These are phyloP conservation scores for Lenzites betulinus DNA, from an alignment of 768 basidiomycete species.

Conservation along the genomic window DNA sequence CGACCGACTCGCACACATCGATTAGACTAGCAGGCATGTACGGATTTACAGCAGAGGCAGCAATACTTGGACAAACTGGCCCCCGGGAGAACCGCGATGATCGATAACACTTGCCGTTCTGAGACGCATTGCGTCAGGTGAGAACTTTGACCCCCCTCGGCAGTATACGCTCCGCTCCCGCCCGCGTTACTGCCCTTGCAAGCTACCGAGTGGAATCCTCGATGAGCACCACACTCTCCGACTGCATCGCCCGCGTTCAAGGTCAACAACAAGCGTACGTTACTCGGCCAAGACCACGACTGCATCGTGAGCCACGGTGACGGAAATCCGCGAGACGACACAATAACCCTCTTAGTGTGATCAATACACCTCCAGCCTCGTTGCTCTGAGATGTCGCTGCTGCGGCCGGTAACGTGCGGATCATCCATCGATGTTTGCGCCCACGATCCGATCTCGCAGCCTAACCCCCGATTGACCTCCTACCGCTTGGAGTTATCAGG, in stretches of 20 bases:
- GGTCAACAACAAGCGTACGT: too few relatives aligned
- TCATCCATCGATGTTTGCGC: too few relatives aligned
- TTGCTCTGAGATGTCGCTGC: too few relatives aligned
- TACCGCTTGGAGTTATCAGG: too few relatives aligned
- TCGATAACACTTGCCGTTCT: constrained; percentile 18
- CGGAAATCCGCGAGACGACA: too few relatives aligned
- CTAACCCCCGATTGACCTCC: too few relatives aligned
- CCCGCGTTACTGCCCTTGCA: not conserved
- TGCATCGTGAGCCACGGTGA: too few relatives aligned
- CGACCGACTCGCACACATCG: not conserved
- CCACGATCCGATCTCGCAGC: too few relatives aligned
- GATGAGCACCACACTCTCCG: not conserved
- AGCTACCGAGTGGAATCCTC: constrained; percentile 1
- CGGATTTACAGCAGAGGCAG: not conserved
- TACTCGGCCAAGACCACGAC: too few relatives aligned
- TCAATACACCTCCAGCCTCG: too few relatives aligned
- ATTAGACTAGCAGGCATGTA: constrained; percentile 17
- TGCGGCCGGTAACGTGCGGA: too few relatives aligned
- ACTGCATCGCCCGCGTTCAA: not conserved
- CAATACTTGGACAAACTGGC: constrained; percentile 14
- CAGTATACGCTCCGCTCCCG: not conserved
- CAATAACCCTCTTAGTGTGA: too few relatives aligned
- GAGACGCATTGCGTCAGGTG: constrained; percentile 12
- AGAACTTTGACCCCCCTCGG: not conserved
- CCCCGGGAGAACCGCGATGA: constrained; percentile 1